These are phyloP conservation scores for Phaeotremella skinneri DNA, from an alignment of 768 basidiomycete species.

Conservation along the genomic window DNA sequence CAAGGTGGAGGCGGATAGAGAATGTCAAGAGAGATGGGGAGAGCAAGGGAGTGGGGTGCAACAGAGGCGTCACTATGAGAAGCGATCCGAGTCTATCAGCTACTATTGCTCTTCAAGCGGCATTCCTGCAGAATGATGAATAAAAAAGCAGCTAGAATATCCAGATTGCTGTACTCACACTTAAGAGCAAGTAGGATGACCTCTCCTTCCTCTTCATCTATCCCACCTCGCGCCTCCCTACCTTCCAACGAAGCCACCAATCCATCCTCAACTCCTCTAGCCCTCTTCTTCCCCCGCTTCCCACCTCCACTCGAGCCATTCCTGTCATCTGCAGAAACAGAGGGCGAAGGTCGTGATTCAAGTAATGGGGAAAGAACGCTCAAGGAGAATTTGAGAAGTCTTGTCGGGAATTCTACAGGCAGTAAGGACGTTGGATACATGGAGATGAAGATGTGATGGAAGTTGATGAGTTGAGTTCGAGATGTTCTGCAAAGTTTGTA, in stretches of 20 bases:
- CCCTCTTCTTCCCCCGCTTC: conserved; percentile 49
- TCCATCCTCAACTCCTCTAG: conserved; percentile 45
- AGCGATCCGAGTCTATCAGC: conserved; percentile 9
- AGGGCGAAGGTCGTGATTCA: conserved; percentile 17
- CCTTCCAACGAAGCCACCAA: conserved; percentile 46
- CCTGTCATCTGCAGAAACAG: background rate
- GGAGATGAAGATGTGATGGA: conserved; percentile 34
- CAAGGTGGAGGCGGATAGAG: conserved; percentile 44
- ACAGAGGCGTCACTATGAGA: conserved; percentile 23
- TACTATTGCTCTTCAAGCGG: background rate
- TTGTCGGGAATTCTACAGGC: conserved; percentile 34
- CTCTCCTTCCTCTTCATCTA: conserved; percentile 17
- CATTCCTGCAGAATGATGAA: background rate
- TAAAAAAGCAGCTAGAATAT: background rate
- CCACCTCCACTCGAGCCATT: conserved; percentile 18
- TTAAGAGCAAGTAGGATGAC: conserved; percentile 27
- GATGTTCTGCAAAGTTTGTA: conserved; percentile 20
- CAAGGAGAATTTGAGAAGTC: conserved; percentile 36
- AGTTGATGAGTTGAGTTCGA: conserved; percentile 33
- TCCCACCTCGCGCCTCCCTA: conserved; percentile 17
- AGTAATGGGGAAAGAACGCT: conserved; percentile 23
- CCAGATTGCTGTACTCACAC: conserved; percentile 23
- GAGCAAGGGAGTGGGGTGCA: conserved; percentile 34
- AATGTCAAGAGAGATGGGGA: conserved; percentile 31
- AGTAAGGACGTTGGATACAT: conserved; percentile 34